A percentile compares a stretch with the other conserved stretches of the same genome.
These are phyloP conservation scores for Hawksworthiomyces lignivorus DNA, from an alignment of 2,329 filamentous ascomycete genomes.

Conservation along the genomic window DNA sequence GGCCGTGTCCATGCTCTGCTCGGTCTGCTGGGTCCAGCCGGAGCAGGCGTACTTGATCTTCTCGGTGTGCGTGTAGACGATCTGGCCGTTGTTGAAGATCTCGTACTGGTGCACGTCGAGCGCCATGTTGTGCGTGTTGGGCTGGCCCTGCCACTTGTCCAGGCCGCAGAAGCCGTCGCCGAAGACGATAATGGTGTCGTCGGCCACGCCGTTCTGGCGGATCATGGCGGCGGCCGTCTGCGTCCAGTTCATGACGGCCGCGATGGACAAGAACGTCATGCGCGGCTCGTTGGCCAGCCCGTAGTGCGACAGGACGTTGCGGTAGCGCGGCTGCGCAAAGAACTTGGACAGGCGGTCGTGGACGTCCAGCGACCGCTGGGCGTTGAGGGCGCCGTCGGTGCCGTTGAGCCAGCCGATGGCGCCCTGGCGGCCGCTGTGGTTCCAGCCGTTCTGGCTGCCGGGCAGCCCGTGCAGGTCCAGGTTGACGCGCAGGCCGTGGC, in stretches of 20 bases:
- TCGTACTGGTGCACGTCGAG: conserved; percentile 99
- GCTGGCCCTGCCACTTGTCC: conserved; percentile 78
- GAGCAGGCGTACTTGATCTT: conserved; percentile 84
- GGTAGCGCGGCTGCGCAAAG: conserved; percentile 89
- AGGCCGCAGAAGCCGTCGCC: conserved; percentile 94
- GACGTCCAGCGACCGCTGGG: conserved; percentile 73
- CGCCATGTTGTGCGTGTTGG: conserved; percentile 65
- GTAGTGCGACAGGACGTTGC: conserved; percentile 86
- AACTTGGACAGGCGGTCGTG: conserved; percentile 84
- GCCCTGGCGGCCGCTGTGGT: conserved; percentile 82
- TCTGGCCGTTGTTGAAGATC: conserved; percentile 89
- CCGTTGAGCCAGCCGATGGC: conserved; percentile 83
- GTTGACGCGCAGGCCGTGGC: conserved; percentile 86
- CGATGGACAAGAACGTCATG: conserved; percentile 64
- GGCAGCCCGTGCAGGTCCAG: conserved; percentile 88
- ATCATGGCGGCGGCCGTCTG: conserved; percentile 63
- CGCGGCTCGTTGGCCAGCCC: conserved; percentile 90
- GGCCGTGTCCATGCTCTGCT: conserved; percentile 60
- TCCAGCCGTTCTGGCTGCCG: conserved; percentile 96
- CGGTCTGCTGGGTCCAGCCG: conserved; percentile 76
- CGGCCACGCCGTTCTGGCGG: conserved; percentile 63
- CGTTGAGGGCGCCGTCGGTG: conserved; percentile 71
- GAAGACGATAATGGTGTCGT: conserved; percentile 65
- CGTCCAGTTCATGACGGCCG: conserved; percentile 73
- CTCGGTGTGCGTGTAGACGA: conserved; percentile 69